Evolutionary conservation across 352 stramenopile species (phyloP), one percentile per base, ranked within the genome.

Genomic region (Phytophthora tentaculata): DNA sequence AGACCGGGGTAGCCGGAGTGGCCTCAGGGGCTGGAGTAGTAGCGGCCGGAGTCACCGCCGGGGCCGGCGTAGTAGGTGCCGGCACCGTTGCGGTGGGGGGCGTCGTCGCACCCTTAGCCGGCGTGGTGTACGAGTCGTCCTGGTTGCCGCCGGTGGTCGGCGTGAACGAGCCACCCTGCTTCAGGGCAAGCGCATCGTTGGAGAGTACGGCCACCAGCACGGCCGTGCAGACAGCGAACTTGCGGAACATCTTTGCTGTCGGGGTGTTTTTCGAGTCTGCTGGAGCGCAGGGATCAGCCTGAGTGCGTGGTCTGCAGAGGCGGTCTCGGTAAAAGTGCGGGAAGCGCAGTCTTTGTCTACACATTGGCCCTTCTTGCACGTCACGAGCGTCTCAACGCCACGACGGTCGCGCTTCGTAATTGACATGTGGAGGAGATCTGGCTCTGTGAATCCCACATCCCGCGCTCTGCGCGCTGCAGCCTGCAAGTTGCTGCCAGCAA

Each of bases 121-220:
- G 37, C 14, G 56, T 64, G 16, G 55, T 59, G 62, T 81, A 73
- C 47, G 60, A 66, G 47, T 79, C 49, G 28, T 69, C 59, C 47
- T 65, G 53, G 47, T 56, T 56, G 22, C 29, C 62, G 26, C 57
- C 49, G 23, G 47, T 60, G 14, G 44, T 24, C 16, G 62, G 53
- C 44, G 64, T 68, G 20, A 69, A 59, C 22, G 62, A 57, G 19
- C 49, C 51, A 7, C 61, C 61, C 43, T 73, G 71, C 50, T 66
- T 32, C 52, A 75, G 39, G 20, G 64, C 70, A 56, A 66, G 32
- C 24, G 56, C 64, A 22, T 79, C 63, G 62, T 79, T 73, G 53
- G 67, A 77, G 67, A 71, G 74, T 74, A 82, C 74, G 63, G 67
- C 79, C 57, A 75, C 62, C 23, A 79, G 58, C 69, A 73, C 72